Evolutionary conservation across 305 asterid species (phyloP).

Genomic region (Rubia balearica): DNA sequence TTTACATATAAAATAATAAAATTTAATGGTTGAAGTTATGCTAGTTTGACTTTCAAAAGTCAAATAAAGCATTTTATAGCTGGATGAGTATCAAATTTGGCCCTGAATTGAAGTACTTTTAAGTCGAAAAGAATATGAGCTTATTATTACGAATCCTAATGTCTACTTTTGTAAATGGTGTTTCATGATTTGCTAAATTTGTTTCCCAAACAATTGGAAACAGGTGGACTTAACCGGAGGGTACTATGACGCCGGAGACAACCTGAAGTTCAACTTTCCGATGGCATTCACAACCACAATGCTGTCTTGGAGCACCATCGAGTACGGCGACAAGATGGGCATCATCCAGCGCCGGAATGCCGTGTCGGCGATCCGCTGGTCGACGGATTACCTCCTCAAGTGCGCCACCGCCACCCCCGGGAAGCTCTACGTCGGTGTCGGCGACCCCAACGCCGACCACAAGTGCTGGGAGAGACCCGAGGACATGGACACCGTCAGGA

Average conservation of each 20-base stretch:
- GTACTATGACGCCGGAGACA: constrained; percentile 94
- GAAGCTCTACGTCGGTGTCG: constrained; percentile 75
- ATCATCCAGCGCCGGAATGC: constrained; percentile 28
- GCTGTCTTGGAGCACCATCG: constrained; percentile 75
- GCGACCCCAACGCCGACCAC: constrained; percentile 78
- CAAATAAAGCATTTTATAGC: too few species aligned
- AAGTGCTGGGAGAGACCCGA: constrained; percentile 95
- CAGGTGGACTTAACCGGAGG: constrained; percentile 96
- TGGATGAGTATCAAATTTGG: too few species aligned
- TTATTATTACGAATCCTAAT: too few species aligned
- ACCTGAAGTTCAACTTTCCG: constrained; percentile 78
- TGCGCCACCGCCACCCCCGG: constrained; percentile 71
- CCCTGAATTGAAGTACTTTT: too few species aligned
- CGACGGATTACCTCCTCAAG: constrained; percentile 76
- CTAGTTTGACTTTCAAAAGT: too few species aligned
- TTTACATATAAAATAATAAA: too few species aligned
- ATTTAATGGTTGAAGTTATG: too few species aligned
- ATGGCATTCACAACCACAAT: constrained; percentile 83
- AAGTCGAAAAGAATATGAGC: too few species aligned
- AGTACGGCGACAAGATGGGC: constrained; percentile 57
- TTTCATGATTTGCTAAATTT: too few species aligned
- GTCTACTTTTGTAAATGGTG: too few species aligned
- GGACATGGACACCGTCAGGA: constrained; percentile 71
- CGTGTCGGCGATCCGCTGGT: constrained; percentile 67
- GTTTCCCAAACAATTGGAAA: not conserved